phyloP scores from a whole-genome alignment of 306 rosid genomes.

The Acacia acuminata region DNA sequence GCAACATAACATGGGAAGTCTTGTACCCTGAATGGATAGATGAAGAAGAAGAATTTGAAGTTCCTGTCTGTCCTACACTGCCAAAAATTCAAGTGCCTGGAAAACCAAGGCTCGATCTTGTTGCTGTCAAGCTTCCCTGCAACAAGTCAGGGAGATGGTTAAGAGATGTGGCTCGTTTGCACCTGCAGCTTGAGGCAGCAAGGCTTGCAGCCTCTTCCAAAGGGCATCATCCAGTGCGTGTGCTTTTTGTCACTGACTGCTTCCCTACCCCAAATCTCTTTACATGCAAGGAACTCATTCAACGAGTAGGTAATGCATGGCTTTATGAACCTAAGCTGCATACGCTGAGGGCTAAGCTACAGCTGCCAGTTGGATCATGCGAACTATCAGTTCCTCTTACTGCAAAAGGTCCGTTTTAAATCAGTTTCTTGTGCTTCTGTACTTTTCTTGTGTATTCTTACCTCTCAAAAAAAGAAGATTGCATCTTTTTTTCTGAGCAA shows the following conservation, averaged over 20 bases:
- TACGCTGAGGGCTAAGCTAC: conserved; percentile 53
- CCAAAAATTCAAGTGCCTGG: conserved; percentile 13
- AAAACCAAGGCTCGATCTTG: conserved; percentile 19
- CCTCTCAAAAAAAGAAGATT: not conserved
- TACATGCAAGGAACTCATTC: conserved; percentile 19
- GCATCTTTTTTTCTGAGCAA: not conserved
- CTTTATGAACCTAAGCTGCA: conserved; percentile 17
- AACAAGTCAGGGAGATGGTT: conserved; percentile 15
- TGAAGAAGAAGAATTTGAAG: conserved; percentile 20
- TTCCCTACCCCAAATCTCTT: conserved; percentile 15
- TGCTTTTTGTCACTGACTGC: conserved; percentile 23
- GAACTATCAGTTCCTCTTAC: conserved; percentile 47
- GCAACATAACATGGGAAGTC: conserved; percentile 22
- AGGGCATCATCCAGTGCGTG: conserved; percentile 10
- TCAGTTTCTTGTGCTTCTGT: not conserved
- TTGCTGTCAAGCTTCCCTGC: conserved; percentile 23
- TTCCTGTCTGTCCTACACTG: conserved; percentile 10
- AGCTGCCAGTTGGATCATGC: conserved; percentile 50
- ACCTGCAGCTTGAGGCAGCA: conserved; percentile 25
- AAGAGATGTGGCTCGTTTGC: conserved; percentile 22
- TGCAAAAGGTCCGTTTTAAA: conserved; percentile 50
- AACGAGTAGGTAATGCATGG: conserved; percentile 6
- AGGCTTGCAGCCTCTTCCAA: conserved; percentile 16
- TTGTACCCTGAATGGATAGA: conserved; percentile 25
- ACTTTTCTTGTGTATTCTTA: not conserved